Percentiles rank a stretch among this genome's conserved stretches.
phyloP scores from a whole-genome alignment of 257 asterid species.

The Plantago major region DNA sequence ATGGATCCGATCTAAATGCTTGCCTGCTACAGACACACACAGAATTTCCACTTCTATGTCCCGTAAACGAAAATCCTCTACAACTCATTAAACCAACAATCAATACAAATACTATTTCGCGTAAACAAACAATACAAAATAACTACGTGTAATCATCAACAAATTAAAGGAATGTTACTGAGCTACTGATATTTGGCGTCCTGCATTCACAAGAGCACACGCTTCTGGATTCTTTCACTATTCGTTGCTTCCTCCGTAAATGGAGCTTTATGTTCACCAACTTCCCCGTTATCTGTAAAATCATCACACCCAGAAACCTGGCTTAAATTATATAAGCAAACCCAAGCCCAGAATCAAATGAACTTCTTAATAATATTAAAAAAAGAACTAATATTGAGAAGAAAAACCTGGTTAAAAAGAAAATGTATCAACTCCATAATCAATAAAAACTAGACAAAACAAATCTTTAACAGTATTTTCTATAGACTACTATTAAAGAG shows the following conservation, averaged over 20 bases:
- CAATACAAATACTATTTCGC: too few relatives aligned
- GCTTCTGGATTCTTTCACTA: slow-evolving; percentile 79
- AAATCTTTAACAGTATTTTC: too few relatives aligned
- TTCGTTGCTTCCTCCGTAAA: slow-evolving; percentile 74
- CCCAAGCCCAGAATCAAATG: background rate
- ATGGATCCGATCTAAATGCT: too few relatives aligned
- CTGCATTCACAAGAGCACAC: slow-evolving; percentile 77
- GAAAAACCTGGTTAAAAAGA: background rate
- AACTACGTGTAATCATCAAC: slow-evolving; percentile 8
- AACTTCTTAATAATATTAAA: too few relatives aligned
- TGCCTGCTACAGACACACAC: too few relatives aligned
- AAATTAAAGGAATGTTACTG: slow-evolving; percentile 36
- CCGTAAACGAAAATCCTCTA: too few relatives aligned
- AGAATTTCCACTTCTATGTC: too few relatives aligned
- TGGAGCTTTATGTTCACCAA: slow-evolving; percentile 83
- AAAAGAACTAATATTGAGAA: too few relatives aligned
- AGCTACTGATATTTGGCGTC: slow-evolving; percentile 55
- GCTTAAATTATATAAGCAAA: slow-evolving; percentile 1
- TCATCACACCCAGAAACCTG: background rate
- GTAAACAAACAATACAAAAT: background rate
- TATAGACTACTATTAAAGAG: background rate
- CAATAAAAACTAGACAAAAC: too few relatives aligned
- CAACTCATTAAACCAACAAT: too few relatives aligned
- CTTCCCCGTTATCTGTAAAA: slow-evolving; percentile 81
- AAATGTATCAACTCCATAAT: too few relatives aligned